Evolutionary conservation across 805 yeast genomes (phyloP).

Genomic region (Lipomyces chichibuensis): DNA sequence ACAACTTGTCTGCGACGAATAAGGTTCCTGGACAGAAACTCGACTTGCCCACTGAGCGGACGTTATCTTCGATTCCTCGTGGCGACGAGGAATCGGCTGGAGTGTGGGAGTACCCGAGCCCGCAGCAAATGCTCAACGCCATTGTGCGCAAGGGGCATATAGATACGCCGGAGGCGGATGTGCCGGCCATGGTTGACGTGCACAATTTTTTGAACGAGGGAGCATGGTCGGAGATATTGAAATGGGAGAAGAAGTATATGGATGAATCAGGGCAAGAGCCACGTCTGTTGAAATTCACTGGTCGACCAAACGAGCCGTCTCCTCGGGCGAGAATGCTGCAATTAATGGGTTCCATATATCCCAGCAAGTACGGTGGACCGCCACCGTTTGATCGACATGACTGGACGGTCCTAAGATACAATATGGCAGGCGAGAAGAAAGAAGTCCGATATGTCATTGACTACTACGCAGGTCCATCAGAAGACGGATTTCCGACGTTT

Average conservation of each 20-base stretch:
- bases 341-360: conserved; percentile 68
- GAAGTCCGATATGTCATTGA: conserved; percentile 91
- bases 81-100: conserved; percentile 69
- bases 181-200: conserved; percentile 93
- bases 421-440: conserved; percentile 46
- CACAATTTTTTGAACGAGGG: conserved; percentile 97
- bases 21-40: conserved; percentile 86
- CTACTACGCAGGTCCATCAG: conserved; percentile 93
- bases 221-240: conserved; percentile 91
- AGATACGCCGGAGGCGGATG: conserved; percentile 91
- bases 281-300: conserved; percentile 81
- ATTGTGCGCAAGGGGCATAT: conserved; percentile 93
- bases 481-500: conserved; percentile 87
- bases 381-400: conserved; percentile 98
- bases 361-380: conserved; percentile 67
- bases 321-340: conserved; percentile 82
- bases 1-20: conserved; percentile 57
- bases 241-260: conserved; percentile 85
- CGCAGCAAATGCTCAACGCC: conserved; percentile 98
- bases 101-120: conserved; percentile 98
- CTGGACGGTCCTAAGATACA: conserved; percentile 85
- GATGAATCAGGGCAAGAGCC: conserved; percentile 62
- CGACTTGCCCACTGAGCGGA: conserved; percentile 79
- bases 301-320: conserved; percentile 82
- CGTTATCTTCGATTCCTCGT: conserved; percentile 82